A percentile compares a stretch with the other conserved stretches of the same genome.
Conservation (phyloP, 129 eudicot species). For the Artemisia tridentata region DNA sequence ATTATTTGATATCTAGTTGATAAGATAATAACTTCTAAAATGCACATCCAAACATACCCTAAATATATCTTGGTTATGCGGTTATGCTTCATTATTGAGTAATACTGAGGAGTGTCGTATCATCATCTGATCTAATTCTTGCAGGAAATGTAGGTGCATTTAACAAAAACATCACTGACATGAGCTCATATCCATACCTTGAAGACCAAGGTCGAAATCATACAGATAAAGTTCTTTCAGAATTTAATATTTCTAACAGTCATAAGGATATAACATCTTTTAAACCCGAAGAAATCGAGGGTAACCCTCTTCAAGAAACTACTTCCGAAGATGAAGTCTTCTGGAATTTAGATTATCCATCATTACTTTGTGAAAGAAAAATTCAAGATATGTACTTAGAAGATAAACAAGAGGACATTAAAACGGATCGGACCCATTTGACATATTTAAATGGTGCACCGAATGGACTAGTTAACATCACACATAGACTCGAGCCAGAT, state of each 20-base stretch:
- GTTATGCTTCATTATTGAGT: background rate
- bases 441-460: conserved; percentile 38
- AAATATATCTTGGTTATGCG: background rate
- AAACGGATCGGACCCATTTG: conserved; percentile 34
- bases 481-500: conserved; percentile 94
- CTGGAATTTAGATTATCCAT: conserved; percentile 44
- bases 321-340: conserved; percentile 37
- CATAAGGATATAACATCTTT: conserved; percentile 26
- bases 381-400: conserved; percentile 28
- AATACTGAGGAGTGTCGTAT: background rate
- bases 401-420: conserved; percentile 30
- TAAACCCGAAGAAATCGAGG: conserved; percentile 23
- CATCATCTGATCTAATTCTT: conserved; percentile 11
- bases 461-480: conserved; percentile 51
- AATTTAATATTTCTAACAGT: conserved; percentile 37
- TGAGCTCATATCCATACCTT: conserved; percentile 33
- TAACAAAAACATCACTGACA: conserved; percentile 30
- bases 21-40: background rate
- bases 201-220: conserved; percentile 38
- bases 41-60: background rate
- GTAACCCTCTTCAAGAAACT: conserved; percentile 28
- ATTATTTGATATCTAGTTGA: too few relatives aligned
- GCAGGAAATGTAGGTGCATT: conserved; percentile 48
- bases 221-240: conserved; percentile 31
- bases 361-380: conserved; percentile 40